Base-by-base conservation (phyloP, 2,329 filamentous ascomycete species). In the Teratosphaeria gauchensis region DNA sequence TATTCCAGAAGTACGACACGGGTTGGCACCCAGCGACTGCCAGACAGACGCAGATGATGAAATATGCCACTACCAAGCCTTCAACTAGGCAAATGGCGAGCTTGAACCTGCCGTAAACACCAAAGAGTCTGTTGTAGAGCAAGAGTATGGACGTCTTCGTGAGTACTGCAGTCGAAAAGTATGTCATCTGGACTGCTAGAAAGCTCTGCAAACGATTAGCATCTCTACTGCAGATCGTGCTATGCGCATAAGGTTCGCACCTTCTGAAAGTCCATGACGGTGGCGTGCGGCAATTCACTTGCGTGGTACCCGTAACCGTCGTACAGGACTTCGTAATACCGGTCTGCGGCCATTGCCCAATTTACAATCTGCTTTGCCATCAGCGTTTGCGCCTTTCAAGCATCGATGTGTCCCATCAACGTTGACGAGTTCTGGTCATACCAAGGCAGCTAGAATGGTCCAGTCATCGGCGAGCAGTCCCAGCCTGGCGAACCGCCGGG, bases 101-200 rank as follows among this genome's bases (percentile, higher is more conserved):
- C 3, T 68, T 71, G 4, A 74, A 70, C 63, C 72, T 73, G 38
- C 61, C 62, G 4, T 68, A 69, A 2, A 68, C 71, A 38, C 67
- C 69, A 64, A 80, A 78, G 53, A 80, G 72, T 42, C 76, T 76
- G 28, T 77, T 73, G 63, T 80, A 79, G 63, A 79, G 77, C 58
- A 77, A 67, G 16, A 80, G 66, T 54, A 80, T 78, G 0, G 76
- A 78, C 24, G 73, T 72, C 68, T 79, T 79, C 46, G 76, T 76
- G 59, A 72, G 71, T 55, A 70, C 70, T 55, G 73, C 67, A 9
- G 69, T 65, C 24, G 71, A 4, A 16, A 19, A 48, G 42, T 48
- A 48, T 21, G 42, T 48, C 19, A 48, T 19, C n/a, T 19, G 16
- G 42, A 48, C 19, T 11, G 42, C 42, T n/a, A 48, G n/a, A 48